phyloP scores from a whole-genome alignment of 768 basidiomycete genomes.

The Tricholoma matsutake region DNA sequence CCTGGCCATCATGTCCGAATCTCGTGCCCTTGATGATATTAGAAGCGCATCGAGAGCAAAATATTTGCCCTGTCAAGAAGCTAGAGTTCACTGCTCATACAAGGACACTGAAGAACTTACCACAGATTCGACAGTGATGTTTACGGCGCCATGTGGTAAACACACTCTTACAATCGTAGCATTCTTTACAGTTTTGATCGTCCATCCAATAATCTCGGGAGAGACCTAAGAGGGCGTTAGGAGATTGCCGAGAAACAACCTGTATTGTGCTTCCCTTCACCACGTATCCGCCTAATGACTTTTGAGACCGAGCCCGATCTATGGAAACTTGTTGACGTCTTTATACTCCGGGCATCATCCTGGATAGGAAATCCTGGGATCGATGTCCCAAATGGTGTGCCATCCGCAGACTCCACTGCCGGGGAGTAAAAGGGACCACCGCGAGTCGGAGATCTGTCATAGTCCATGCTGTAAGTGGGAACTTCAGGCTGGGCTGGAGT shows the following conservation, averaged over 20 bases:
- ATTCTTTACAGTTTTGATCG: constrained; percentile 92
- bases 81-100: background rate
- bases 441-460: constrained; percentile 57
- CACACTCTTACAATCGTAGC: constrained; percentile 91
- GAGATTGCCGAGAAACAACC: background rate
- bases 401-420: constrained; percentile 52
- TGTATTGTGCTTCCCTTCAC: constrained; percentile 61
- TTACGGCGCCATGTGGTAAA: constrained; percentile 95
- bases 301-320: constrained; percentile 84
- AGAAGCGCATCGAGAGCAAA: constrained; percentile 95
- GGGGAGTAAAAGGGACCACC: constrained; percentile 48
- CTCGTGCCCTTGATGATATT: constrained; percentile 93
- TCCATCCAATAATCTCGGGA: constrained; percentile 99
- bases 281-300: constrained; percentile 85
- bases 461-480: constrained; percentile 64
- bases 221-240: constrained; percentile 47
- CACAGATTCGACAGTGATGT: constrained; percentile 97
- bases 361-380: constrained; percentile 93
- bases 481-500: constrained; percentile 83
- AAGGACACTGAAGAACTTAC: constrained; percentile 37
- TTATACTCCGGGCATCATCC: constrained; percentile 86
- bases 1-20: constrained; percentile 93
- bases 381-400: constrained; percentile 59
- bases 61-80: constrained; percentile 75
- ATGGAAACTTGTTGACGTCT: constrained; percentile 68